phyloP scores from a whole-genome alignment of 345 rosid genomes.

The Lumnitzera racemosa region DNA sequence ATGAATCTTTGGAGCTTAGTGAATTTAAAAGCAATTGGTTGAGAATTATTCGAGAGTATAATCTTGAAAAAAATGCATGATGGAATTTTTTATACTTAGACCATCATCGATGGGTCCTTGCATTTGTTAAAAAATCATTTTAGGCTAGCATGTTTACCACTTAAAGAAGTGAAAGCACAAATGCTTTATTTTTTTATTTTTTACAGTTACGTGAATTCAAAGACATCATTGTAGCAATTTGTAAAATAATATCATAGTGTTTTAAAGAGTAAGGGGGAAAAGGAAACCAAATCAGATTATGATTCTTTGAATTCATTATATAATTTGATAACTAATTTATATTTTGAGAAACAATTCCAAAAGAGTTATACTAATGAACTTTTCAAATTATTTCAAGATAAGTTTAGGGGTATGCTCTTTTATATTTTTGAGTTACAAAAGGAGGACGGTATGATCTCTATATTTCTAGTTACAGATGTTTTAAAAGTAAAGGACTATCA shows the following conservation, averaged over 20 bases:
- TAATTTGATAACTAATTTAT: slow-evolving; percentile 26
- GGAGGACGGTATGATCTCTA: slow-evolving; percentile 13
- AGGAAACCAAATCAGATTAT: slow-evolving; percentile 36
- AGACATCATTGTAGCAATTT: slow-evolving; percentile 38
- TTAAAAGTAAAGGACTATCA: slow-evolving; percentile 27
- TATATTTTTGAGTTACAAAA: slow-evolving; percentile 26
- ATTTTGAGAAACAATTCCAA: slow-evolving; percentile 39
- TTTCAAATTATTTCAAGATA: slow-evolving; percentile 27
- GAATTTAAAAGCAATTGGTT: slow-evolving; percentile 49
- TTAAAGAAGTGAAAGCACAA: slow-evolving; percentile 26
- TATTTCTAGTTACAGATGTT: slow-evolving; percentile 33
- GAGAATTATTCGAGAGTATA: slow-evolving; percentile 24
- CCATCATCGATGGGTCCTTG: slow-evolving; percentile 36
- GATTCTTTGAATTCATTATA: slow-evolving; percentile 33
- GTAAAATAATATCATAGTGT: slow-evolving; percentile 35
- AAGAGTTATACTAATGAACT: slow-evolving; percentile 47
- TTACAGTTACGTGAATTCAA: slow-evolving; percentile 20
- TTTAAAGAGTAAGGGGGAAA: slow-evolving; percentile 23
- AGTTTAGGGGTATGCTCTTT: slow-evolving; percentile 40
- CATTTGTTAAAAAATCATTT: slow-evolving; percentile 34
- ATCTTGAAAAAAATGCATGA: slow-evolving; percentile 36
- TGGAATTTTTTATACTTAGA: slow-evolving; percentile 37
- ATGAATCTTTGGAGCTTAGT: slow-evolving; percentile 26
- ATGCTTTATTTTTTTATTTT: slow-evolving; percentile 17
- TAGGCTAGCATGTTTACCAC: slow-evolving; percentile 35